A percentile compares a stretch with the other conserved stretches of the same genome.
Evolutionary conservation across 805 yeast genomes (phyloP).

Genomic region (Metschnikowia cerradonensis): DNA sequence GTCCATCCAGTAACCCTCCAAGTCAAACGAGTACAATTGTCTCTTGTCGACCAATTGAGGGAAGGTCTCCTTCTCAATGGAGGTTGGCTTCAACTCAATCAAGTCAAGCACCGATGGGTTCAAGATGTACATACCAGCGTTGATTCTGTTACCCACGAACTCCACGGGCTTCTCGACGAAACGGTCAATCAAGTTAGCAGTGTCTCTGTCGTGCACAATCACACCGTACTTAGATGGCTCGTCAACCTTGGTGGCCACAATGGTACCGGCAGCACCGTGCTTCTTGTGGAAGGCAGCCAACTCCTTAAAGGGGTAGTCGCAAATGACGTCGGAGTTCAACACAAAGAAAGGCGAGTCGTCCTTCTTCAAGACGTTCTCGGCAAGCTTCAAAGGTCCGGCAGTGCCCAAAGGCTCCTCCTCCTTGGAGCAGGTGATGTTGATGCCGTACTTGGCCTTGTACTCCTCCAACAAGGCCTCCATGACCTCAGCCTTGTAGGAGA

Average conservation of each 20-base stretch:
- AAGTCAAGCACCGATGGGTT: conserved; percentile 96
- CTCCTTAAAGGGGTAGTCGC: conserved; percentile 96
- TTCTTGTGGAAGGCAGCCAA: conserved; percentile 88
- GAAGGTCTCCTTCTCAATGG: conserved; percentile 99
- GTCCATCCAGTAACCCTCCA: conserved; percentile 99
- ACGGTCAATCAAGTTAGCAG: conserved; percentile 93
- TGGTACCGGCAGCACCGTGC: conserved; percentile 97
- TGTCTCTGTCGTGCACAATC: conserved; percentile 93
- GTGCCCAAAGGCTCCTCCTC: conserved; percentile 99
- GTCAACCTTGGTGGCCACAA: conserved; percentile 98
- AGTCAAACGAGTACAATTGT: conserved; percentile 88
- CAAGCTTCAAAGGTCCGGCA: conserved; percentile 98
- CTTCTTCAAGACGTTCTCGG: conserved; percentile 88
- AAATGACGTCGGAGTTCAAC: conserved; percentile 95
- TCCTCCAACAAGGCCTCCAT: conserved; percentile 94
- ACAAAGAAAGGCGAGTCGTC: conserved; percentile 97
- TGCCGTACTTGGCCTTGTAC: conserved; percentile 94
- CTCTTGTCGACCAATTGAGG: conserved; percentile 89
- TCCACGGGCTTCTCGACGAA: conserved; percentile 99
- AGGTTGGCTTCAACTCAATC: conserved; percentile 97
- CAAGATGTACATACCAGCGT: conserved; percentile 97
- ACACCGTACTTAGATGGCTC: conserved; percentile 99
- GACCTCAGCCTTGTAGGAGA: conserved; percentile 98
- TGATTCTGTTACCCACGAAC: conserved; percentile 99
- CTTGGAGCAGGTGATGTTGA: conserved; percentile 91